A percentile compares a stretch with the other conserved stretches of the same genome.
These are phyloP conservation scores for Candida mesenterica DNA, from an alignment of 1,139 yeast genomes.

Conservation along the genomic window DNA sequence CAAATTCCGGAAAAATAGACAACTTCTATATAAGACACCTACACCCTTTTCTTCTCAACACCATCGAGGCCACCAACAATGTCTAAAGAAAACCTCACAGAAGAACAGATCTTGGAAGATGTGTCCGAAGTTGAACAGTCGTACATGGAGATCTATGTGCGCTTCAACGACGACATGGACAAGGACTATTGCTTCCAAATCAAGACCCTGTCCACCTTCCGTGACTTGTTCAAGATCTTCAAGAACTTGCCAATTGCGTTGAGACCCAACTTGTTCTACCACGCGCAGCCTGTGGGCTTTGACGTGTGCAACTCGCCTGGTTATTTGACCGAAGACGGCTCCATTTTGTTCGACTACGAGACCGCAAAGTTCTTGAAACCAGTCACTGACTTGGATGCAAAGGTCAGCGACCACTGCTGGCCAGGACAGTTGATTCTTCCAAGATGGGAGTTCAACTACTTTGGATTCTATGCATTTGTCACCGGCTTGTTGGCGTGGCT, in stretches of 20 bases:
- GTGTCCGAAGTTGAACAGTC: conserved; percentile 19
- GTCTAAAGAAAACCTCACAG: conserved; percentile 4
- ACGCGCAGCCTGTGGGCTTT: conserved; percentile 63
- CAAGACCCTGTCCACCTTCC: conserved; percentile 53
- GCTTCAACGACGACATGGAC: conserved; percentile 81
- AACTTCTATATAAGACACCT: no score
- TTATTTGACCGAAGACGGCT: conserved; percentile 78
- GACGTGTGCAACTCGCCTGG: conserved; percentile 78
- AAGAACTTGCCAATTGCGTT: conserved; percentile 67
- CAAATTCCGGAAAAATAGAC: no score
- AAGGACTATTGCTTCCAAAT: conserved; percentile 89
- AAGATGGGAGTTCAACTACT: conserved; percentile 61
- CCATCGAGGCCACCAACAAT: no score
- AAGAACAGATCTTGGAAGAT: conserved; percentile 15
- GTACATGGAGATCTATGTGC: conserved; percentile 65
- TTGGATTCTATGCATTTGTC: conserved; percentile 46
- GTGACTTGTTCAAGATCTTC: conserved; percentile 61
- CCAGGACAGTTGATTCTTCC: conserved; percentile 92
- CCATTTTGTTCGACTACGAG: conserved; percentile 62
- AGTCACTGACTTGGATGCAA: conserved; percentile 43
- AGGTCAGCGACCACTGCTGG: conserved; percentile 63
- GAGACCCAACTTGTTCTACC: conserved; percentile 76
- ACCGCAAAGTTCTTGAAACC: conserved; percentile 47
- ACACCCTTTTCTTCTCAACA: no score
- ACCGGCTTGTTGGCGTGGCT: conserved; percentile 65